Conservation (phyloP, 192 early-diverging fungal genomes). For the Gigaspora rosea region DNA sequence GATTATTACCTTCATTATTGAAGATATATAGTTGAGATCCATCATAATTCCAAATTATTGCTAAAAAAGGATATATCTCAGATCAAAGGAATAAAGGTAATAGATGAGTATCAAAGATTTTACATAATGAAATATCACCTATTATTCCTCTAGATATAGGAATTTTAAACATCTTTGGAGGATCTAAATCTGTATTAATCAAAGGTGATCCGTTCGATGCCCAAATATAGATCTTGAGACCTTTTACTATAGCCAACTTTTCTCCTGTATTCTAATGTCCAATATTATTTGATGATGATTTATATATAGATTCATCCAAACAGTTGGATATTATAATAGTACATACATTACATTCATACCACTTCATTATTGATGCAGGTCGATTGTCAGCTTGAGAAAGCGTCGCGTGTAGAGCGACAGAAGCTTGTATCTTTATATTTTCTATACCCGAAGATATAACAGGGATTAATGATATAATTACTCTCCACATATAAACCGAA, state of each 20-base stretch:
- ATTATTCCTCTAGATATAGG: not conserved
- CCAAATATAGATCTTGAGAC: constrained; percentile 21
- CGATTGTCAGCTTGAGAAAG: not conserved
- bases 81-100: not conserved
- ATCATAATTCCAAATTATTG: constrained; percentile 19
- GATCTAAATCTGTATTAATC: not conserved
- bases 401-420: not conserved
- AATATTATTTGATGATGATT: not conserved
- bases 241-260: constrained; percentile 13
- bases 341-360: constrained; percentile 2
- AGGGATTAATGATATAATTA: not conserved
- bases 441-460: not conserved
- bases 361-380: constrained; percentile 17
- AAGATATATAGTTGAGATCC: constrained; percentile 8
- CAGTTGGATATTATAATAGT: not conserved
- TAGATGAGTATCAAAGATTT: not conserved
- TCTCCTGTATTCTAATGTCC: not conserved
- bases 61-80: not conserved
- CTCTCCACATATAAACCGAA: constrained; percentile 18
- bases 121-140: not conserved
- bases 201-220: not conserved
- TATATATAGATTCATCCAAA: not conserved
- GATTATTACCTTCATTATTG: constrained; percentile 8
- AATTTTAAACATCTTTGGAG: not conserved
- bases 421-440: not conserved